phyloP scores from a whole-genome alignment of 345 rosid species.

The Arabidopsis thaliana region TAIR10.1 NC_003076.8:7224501-7225000 shows the following conservation, averaged over 20 bases:
- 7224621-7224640: conserved; percentile 34
- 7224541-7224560: conserved; percentile 28
- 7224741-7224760: background rate
- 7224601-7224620: conserved; percentile 36
- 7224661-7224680: conserved; percentile 20
- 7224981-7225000: background rate
- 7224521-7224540: conserved; percentile 27
- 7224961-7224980: background rate
- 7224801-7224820: background rate
- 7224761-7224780: conserved; percentile 15
- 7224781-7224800: background rate
- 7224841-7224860: background rate
- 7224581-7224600: conserved; percentile 2
- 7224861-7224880: background rate
- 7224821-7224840: background rate
- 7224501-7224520: conserved; percentile 32
- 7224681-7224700: conserved; percentile 20
- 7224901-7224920: background rate
- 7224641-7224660: conserved; percentile 40
- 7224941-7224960: background rate
- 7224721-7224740: conserved; percentile 2
- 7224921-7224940: background rate
- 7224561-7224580: conserved; percentile 25
- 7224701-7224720: conserved; percentile 15
- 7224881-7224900: no score